Evolutionary conservation across 2,329 filamentous ascomycete species (phyloP).

Genomic region (Albophoma yamanashiensis): DNA sequence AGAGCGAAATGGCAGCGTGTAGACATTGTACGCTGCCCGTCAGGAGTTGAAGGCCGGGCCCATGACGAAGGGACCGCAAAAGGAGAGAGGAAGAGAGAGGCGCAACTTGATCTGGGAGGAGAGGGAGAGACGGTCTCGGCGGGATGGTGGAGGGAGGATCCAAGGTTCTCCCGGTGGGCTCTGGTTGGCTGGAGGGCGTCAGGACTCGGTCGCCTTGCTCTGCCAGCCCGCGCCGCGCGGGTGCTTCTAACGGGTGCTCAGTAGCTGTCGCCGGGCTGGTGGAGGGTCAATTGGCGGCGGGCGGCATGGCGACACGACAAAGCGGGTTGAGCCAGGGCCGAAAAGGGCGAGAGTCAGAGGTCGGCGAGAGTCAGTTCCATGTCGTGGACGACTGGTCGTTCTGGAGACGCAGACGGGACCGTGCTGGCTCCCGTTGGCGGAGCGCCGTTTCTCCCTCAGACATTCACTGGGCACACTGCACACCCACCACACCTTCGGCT

Average conservation of each 20-base stretch:
- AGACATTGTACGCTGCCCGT: slow-evolving; percentile 2
- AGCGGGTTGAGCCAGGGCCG: slow-evolving; percentile 3
- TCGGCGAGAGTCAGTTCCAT: slow-evolving; percentile 10
- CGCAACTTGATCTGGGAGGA: slow-evolving; percentile 8
- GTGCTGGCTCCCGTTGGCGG: slow-evolving; percentile 13
- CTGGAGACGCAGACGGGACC: slow-evolving; percentile 6
- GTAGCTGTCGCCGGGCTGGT: not conserved
- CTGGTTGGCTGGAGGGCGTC: slow-evolving; percentile 9
- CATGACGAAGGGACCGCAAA: slow-evolving; percentile 12
- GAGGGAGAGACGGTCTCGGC: slow-evolving; percentile 12
- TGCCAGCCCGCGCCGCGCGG: slow-evolving; percentile 7
- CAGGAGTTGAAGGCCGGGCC: slow-evolving; percentile 8
- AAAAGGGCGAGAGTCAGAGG: not conserved
- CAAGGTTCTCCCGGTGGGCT: slow-evolving; percentile 10
- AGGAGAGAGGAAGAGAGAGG: slow-evolving; percentile 2
- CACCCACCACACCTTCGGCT: not conserved
- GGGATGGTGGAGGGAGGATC: slow-evolving; percentile 9
- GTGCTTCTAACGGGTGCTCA: slow-evolving; percentile 2
- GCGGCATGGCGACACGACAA: slow-evolving; percentile 1
- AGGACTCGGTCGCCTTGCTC: slow-evolving; percentile 6
- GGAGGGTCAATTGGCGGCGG: slow-evolving; percentile 3
- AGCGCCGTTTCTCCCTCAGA: slow-evolving; percentile 14
- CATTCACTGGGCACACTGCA: slow-evolving; percentile 5
- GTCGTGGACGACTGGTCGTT: slow-evolving; percentile 14
- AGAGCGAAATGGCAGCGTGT: slow-evolving; percentile 4